Evolutionary conservation across 1,284 basidiomycete species (phyloP), one percentile per base, ranked within the genome.

Genomic region (Paramarasmius palmivorus): DNA sequence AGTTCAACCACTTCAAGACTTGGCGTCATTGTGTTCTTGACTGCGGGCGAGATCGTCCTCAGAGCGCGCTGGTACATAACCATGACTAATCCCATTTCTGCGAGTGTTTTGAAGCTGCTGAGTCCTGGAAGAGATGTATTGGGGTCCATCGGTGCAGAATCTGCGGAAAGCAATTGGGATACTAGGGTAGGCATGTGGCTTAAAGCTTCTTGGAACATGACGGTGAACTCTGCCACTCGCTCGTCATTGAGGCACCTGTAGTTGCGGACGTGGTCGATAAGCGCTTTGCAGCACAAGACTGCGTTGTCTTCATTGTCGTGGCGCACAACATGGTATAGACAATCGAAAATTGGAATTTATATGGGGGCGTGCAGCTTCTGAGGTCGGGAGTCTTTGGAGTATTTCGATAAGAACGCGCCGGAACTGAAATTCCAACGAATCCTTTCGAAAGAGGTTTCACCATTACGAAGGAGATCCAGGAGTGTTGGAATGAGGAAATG

Each of bases 261-360:
- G 20, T 77, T 78, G 41, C 90, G 84, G 58, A 85, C 75, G 26
- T 89, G 70, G 70, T 99, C 97, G 57, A 95, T 88, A 63, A 97
- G 83, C 55, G 90, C 90, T 73, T 99, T 99, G 80, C 96, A 93
- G 52, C 90, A 93, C 2, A 90, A 81, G 29, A 90, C 82, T 2
- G 92, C 97, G 65, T 95, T 97, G 65, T 99, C 97, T 73, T 99
- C 97, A 66, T 97, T 98, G 75, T 99, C 98, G 59, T 86, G 78
- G 46, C 90, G 88, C 39, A 99, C 78, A 39, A 95, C 77, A 60
- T 90, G 79, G 50, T 98, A 80, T 82, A 98, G 81, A 45, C 82
- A 82, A 46, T 79, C 80, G 69, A 93, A 90, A 46, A 98, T 83
- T n/a, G 15, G 81, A 71, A 26, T 82, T 74, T 23, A 86, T 82